Base-by-base conservation (phyloP, 2,329 filamentous ascomycete genomes). In the Alternaria longipes region DNA sequence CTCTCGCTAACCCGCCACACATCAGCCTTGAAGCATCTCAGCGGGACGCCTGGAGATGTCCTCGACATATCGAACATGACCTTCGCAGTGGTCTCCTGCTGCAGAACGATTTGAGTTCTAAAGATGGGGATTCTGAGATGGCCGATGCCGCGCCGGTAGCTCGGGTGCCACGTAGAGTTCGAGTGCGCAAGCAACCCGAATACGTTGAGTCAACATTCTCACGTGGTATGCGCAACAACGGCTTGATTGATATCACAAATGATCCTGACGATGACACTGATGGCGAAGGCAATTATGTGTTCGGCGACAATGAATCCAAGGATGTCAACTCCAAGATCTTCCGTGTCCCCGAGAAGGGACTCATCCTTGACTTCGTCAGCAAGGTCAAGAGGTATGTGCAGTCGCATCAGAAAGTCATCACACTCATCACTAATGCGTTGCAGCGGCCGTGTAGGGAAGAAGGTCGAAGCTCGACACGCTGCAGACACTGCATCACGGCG, bases 1-100 rank as follows among this genome's bases (percentile, higher is more conserved):
- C 94, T 34, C 81, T 94, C 73, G 89, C 93, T 34, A 88, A 91
- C 56, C 91, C 93, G 40, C 94, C 94, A 11, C 85, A 89, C 55
- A 75, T 79, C 59, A 72, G 70, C 62, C 68, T 73, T 47, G 75
- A 85, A 52, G 83, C 83, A 66, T 83, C 83, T 52, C 84, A 90
- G 53, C 88, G 90, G 47, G 82, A 84, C 72, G 90, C 89, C 56
- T 99, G 93, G 92, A 90, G 89, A 79, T 99, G 95, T 75, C 94
- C 94, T 51, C 89, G 91, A 65, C 95, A 99, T 76, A 84, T 91
- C 42, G 92, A 95, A 54, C 89, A 94, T 64, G 85, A 94, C 58
- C 83, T 97, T 59, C 74, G 74, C 49, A 77, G 71, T 41, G 76
- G 76, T 26, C 57, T 69, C 9, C 62, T 78, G 38, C 40, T 72